Percentiles rank a stretch among this genome's conserved stretches.
phyloP scores from a whole-genome alignment of 257 asterid genomes.

The Agastache rugosa region DNA sequence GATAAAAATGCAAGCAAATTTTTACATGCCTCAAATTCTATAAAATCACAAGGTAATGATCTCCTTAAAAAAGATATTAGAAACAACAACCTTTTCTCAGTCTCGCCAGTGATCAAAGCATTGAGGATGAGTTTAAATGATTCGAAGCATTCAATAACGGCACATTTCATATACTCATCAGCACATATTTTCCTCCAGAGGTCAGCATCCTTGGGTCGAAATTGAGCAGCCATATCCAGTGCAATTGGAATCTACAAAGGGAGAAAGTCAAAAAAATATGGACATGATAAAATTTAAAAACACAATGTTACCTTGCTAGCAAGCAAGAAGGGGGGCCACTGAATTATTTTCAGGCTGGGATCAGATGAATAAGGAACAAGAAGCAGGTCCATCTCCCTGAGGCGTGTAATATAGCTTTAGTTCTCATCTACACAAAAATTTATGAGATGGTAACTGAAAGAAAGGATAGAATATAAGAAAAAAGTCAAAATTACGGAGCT shows the following conservation, averaged over 20 bases:
- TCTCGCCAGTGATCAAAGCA: slow-evolving; percentile 76
- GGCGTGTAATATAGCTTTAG: slow-evolving; percentile 44
- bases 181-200: slow-evolving; percentile 94
- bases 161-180: slow-evolving; percentile 93
- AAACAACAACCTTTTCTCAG: slow-evolving; percentile 80
- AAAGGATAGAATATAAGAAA: slow-evolving; percentile 27
- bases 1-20: slow-evolving; percentile 19
- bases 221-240: slow-evolving; percentile 95
- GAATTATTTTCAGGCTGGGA: slow-evolving; percentile 79
- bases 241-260: slow-evolving; percentile 89
- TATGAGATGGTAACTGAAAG: slow-evolving; percentile 1
- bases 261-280: slow-evolving; percentile 39
- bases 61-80: slow-evolving; percentile 20
- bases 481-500: slow-evolving; percentile 37
- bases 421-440: slow-evolving; percentile 29
- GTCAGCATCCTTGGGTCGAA: slow-evolving; percentile 85
- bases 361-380: slow-evolving; percentile 97
- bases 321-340: slow-evolving; percentile 98
- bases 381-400: slow-evolving; percentile 99
- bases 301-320: slow-evolving; percentile 81
- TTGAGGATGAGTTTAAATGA: slow-evolving; percentile 85
- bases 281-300: slow-evolving; percentile 30
- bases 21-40: slow-evolving; percentile 17
- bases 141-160: slow-evolving; percentile 93
- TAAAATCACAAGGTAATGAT: slow-evolving; percentile 20